Conservation (phyloP, 164 flowering plant species). For the Malania oleifera region DNA sequence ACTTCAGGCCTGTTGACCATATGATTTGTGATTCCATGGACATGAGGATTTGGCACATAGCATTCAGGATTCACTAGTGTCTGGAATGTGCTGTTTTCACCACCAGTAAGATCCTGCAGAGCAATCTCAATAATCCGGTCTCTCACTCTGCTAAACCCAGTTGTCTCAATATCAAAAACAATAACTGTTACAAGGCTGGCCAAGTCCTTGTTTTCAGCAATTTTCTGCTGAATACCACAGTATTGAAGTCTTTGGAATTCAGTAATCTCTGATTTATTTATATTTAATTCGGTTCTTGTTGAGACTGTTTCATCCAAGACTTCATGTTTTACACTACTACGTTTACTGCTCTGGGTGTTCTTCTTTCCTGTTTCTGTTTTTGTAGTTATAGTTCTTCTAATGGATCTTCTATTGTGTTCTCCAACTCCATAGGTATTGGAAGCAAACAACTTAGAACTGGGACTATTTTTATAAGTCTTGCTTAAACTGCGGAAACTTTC, state of each 20-base stretch:
- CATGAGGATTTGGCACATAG: constrained; percentile 45
- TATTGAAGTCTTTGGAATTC: constrained; percentile 28
- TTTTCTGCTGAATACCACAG: constrained; percentile 29
- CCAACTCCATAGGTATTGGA: constrained; percentile 29
- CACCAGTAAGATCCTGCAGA: constrained; percentile 73
- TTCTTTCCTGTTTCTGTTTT: constrained; percentile 34
- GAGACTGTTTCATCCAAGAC: constrained; percentile 33
- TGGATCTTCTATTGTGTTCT: constrained; percentile 38
- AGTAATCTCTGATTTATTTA: constrained; percentile 23
- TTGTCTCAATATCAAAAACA: constrained; percentile 82
- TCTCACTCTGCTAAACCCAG: constrained; percentile 59
- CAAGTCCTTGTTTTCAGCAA: constrained; percentile 31
- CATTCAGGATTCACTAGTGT: constrained; percentile 73
- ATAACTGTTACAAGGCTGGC: constrained; percentile 46
- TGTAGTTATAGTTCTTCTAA: constrained; percentile 31
- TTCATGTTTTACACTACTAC: constrained; percentile 24
- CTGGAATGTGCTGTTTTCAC: constrained; percentile 82
- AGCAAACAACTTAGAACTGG: constrained; percentile 28
- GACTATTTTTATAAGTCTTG: constrained; percentile 16
- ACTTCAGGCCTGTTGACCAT: constrained; percentile 78
- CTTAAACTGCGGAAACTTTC: constrained; percentile 27
- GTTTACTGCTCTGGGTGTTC: constrained; percentile 28
- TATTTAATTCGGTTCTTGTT: constrained; percentile 24
- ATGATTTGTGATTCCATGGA: constrained; percentile 64
- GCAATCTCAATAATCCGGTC: constrained; percentile 83